Base-by-base conservation (phyloP, 2,329 filamentous ascomycete species). In the Leptographium lundbergii region DNA sequence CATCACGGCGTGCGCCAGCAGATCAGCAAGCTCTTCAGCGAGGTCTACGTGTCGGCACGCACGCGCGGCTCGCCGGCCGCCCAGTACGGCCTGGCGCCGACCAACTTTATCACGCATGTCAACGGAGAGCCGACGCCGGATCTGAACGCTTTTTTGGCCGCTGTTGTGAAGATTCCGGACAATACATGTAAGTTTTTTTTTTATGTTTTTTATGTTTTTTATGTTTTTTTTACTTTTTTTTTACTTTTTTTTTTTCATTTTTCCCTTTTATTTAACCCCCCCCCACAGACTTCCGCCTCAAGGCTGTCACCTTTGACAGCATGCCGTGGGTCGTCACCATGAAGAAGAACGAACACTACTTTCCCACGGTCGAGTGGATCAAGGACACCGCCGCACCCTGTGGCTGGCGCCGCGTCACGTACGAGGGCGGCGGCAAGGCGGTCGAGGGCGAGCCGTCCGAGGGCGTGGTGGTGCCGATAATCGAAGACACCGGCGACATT, bases 271-370 rank as follows among this genome's bases (percentile, higher is more conserved):
- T 6, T 34, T 13, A 3, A 1, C 22, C 32, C 34, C 7, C 9
- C 29, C 13, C 14, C 7, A 36, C 60, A 87, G 84, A 99, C 74
- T 99, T 99, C 84, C 86, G 94, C 22, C 79, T 99, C 57, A 91
- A 92, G 71, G 90, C 94, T n/a, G 90, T 97, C 71, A 97, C 94
- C 0, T 99, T 99, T 68, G 94, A 99, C 71, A 95, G 95, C 67
- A 91, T 99, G 11, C 92, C 92, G 4, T 99, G 94, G 91, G 91
- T 99, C n/a, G 89, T 95, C 47, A 99, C 94, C 10, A 96, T 99
- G 89, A 99, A 99, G 84, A 97, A 97, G 81, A 96, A 96, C 66
- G 92, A 99, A 70, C 94, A 99, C 73, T 99, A 99, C 71, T 88
- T 87, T 72, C 84, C 85, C 0, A 87, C 83, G 0, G 81, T 83